Conservation (phyloP, 148 eudicot species). For the Vaccinium myrtillus region DNA sequence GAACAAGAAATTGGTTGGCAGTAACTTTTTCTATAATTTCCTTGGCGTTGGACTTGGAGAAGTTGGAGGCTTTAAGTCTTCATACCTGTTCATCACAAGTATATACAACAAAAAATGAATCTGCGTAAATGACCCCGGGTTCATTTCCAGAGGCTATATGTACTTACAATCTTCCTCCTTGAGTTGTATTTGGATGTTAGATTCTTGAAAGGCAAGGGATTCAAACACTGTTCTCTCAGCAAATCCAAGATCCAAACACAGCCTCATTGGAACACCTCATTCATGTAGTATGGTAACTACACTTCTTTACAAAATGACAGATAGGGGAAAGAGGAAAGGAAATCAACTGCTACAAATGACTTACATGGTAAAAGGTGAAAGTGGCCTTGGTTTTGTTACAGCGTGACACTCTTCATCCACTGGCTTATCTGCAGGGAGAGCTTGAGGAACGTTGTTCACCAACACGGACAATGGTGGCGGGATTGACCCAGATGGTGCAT, state of each 20-base stretch:
- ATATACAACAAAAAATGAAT: slow-evolving; percentile 2
- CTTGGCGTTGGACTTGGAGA: slow-evolving; percentile 50
- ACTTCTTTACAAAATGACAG: not conserved
- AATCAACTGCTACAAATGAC: slow-evolving; percentile 1
- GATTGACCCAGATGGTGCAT: slow-evolving; percentile 34
- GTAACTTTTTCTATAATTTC: slow-evolving; percentile 5
- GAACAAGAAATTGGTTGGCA: not conserved
- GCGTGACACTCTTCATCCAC: slow-evolving; percentile 3
- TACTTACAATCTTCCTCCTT: too few species aligned
- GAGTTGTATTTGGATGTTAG: not conserved
- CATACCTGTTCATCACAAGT: slow-evolving; percentile 46
- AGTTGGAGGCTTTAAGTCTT: slow-evolving; percentile 74
- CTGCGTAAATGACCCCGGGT: not conserved
- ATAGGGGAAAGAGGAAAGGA: not conserved
- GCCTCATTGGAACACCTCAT: not conserved
- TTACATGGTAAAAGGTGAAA: slow-evolving; percentile 56
- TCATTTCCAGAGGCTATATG: not conserved
- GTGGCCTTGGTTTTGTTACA: slow-evolving; percentile 37
- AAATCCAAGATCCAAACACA: too few species aligned
- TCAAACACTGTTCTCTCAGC: not conserved
- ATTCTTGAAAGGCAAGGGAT: not conserved
- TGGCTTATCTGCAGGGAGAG: slow-evolving; percentile 19
- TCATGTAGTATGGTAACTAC: not conserved
- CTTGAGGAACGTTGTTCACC: slow-evolving; percentile 20
- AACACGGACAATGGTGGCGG: slow-evolving; percentile 21